Percentiles rank a stretch among this genome's conserved stretches.
phyloP scores from a whole-genome alignment of 2,329 filamentous ascomycete species.

The Onygenales sp. region DNA sequence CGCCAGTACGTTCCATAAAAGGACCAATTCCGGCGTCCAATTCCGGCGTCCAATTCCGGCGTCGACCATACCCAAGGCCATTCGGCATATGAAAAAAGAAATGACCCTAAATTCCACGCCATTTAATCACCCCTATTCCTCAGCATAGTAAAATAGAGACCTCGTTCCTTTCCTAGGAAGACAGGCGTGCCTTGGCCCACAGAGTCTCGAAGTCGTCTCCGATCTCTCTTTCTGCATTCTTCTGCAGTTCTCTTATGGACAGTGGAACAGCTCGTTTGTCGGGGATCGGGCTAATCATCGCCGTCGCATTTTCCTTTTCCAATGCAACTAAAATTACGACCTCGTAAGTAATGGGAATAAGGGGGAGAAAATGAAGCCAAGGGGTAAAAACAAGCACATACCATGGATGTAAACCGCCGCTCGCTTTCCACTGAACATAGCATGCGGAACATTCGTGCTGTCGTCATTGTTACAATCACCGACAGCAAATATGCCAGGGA shows the following conservation, averaged over 20 bases:
- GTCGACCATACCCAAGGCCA: too few species aligned
- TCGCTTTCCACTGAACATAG: constrained; percentile 50
- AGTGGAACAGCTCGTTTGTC: constrained; percentile 18
- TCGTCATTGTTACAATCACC: constrained; percentile 53
- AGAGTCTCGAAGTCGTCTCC: constrained; percentile 21
- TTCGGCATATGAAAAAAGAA: too few species aligned
- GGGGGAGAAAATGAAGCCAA: not conserved
- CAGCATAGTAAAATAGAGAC: too few species aligned
- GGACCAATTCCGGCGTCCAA: too few species aligned
- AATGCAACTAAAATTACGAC: constrained; percentile 12
- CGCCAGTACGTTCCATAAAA: too few species aligned
- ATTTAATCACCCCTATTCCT: not conserved
- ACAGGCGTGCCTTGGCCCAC: constrained; percentile 9
- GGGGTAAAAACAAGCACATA: constrained; percentile 24
- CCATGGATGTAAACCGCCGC: constrained; percentile 49
- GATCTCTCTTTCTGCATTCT: constrained; percentile 20
- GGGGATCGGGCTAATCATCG: constrained; percentile 15
- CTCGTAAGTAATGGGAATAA: not conserved
- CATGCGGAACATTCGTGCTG: constrained; percentile 53
- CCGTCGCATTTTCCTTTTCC: constrained; percentile 25
- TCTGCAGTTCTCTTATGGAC: constrained; percentile 17
- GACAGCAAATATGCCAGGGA: constrained; percentile 47
- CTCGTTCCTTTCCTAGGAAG: not conserved
- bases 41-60: too few species aligned
- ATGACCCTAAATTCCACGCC: not conserved